Evolutionary conservation across 2,329 filamentous ascomycete genomes (phyloP).

Genomic region (Teratosphaeriaceae sp.): DNA sequence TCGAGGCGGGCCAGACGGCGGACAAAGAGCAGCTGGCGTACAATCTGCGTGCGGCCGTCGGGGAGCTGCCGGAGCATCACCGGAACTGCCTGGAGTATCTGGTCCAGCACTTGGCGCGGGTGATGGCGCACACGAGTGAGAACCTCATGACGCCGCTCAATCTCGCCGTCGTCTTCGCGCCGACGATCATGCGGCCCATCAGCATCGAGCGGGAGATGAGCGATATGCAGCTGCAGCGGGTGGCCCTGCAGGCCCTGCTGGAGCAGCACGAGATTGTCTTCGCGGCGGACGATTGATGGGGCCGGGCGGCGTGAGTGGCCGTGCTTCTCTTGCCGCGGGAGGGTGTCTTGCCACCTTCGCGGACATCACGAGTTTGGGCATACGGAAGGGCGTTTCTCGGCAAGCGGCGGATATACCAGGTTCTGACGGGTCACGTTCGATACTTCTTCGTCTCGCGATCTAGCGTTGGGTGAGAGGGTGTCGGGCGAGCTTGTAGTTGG

Average conservation of each 20-base stretch:
- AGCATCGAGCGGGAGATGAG: constrained; percentile 92
- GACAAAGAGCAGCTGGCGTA: constrained; percentile 61
- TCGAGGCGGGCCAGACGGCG: constrained; percentile 61
- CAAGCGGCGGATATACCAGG: no score
- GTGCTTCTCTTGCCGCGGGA: no score
- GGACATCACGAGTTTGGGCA: no score
- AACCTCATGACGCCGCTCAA: constrained; percentile 98
- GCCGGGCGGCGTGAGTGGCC: no score
- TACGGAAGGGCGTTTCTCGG: no score
- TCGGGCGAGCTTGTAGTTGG: no score
- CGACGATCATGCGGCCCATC: constrained; percentile 90
- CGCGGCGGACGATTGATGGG: constrained; percentile 1
- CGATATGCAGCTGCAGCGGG: constrained; percentile 90
- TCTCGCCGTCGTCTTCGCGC: constrained; percentile 92
- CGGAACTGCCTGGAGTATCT: constrained; percentile 87
- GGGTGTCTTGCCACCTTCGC: no score
- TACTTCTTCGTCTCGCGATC: no score
- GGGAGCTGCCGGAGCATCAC: constrained; percentile 74
- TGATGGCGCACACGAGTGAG: constrained; percentile 73
- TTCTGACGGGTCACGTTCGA: no score
- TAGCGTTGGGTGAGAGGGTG: no score
- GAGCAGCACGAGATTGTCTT: constrained; percentile 41
- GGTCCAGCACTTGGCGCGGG: constrained; percentile 84
- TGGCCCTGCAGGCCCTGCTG: constrained; percentile 85
- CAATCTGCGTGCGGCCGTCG: constrained; percentile 66